Percentiles rank a stretch among this genome's conserved stretches.
Conservation (phyloP, 192 early-diverging fungal species). For the Coemansia sp. region DNA sequence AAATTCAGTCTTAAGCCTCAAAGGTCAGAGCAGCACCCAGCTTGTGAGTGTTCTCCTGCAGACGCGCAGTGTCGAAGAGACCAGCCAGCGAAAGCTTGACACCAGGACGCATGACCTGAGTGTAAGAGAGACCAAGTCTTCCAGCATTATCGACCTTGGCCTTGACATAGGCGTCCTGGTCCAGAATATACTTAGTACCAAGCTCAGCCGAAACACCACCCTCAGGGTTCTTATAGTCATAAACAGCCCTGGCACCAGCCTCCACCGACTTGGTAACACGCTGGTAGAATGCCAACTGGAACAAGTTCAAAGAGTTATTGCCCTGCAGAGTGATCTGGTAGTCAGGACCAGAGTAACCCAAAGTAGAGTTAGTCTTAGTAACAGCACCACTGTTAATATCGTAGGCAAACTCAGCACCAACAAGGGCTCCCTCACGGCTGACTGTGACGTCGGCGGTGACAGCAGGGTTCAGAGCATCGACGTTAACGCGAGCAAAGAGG, state of each 20-base stretch:
- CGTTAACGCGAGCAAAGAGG: conserved; percentile 79
- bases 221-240: conserved; percentile 79
- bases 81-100: conserved; percentile 94
- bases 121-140: conserved; percentile 90
- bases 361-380: conserved; percentile 83
- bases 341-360: conserved; percentile 84
- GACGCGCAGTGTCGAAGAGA: conserved; percentile 89
- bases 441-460: conserved; percentile 86
- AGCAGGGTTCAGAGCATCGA: conserved; percentile 95
- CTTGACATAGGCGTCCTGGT: conserved; percentile 88
- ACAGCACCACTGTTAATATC: conserved; percentile 87
- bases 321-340: conserved; percentile 89
- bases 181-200: conserved; percentile 91
- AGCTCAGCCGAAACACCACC: conserved; percentile 80
- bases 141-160: conserved; percentile 82
- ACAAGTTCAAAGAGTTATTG: conserved; percentile 84
- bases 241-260: conserved; percentile 92
- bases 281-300: conserved; percentile 96
- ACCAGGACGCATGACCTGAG: conserved; percentile 87
- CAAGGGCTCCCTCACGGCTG: conserved; percentile 83
- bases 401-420: conserved; percentile 94
- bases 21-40: conserved; percentile 88
- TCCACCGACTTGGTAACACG: conserved; percentile 88
- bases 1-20: conserved; percentile 68
- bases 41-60: conserved; percentile 94